Conservation (phyloP, 306 rosid species). For the Dryas alaskensis region DNA sequence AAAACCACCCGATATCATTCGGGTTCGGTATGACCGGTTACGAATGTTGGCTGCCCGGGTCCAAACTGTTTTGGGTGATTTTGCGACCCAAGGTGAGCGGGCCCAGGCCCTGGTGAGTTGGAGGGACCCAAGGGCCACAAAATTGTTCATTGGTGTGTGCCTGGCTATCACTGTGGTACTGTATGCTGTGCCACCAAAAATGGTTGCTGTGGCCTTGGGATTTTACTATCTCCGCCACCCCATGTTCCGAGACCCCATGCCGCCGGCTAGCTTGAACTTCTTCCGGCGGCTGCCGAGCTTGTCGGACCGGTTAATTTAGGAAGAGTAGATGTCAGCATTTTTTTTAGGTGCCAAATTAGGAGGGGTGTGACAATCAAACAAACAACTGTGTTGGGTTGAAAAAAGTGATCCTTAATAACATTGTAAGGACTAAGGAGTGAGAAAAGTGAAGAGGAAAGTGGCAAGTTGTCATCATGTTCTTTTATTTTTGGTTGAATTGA, state of each 20-base stretch:
- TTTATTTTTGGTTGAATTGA: slow-evolving; percentile 32
- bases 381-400: slow-evolving; percentile 38
- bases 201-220: slow-evolving; percentile 87
- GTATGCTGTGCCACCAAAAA: slow-evolving; percentile 51
- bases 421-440: slow-evolving; percentile 42
- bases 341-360: slow-evolving; percentile 28
- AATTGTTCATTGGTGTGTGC: slow-evolving; percentile 48
- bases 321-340: slow-evolving; percentile 8
- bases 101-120: slow-evolving; percentile 82
- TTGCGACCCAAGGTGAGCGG: slow-evolving; percentile 93
- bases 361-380: slow-evolving; percentile 21
- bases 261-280: slow-evolving; percentile 49
- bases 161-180: slow-evolving; percentile 40
- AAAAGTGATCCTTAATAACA: slow-evolving; percentile 41
- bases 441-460: slow-evolving; percentile 37
- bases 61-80: slow-evolving; percentile 90
- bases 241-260: slow-evolving; percentile 56
- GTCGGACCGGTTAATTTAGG: slow-evolving; percentile 79
- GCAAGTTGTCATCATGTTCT: slow-evolving; percentile 50
- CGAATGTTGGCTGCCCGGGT: slow-evolving; percentile 80
- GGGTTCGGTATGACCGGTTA: slow-evolving; percentile 73
- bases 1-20: slow-evolving; percentile 55
- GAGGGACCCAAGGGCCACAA: slow-evolving; percentile 93
- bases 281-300: slow-evolving; percentile 73
- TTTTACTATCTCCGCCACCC: slow-evolving; percentile 67